Percentiles rank a stretch among this genome's conserved stretches.
Evolutionary conservation across 1,139 yeast genomes (phyloP).

Genomic region (Arxiozyma bovina): DNA sequence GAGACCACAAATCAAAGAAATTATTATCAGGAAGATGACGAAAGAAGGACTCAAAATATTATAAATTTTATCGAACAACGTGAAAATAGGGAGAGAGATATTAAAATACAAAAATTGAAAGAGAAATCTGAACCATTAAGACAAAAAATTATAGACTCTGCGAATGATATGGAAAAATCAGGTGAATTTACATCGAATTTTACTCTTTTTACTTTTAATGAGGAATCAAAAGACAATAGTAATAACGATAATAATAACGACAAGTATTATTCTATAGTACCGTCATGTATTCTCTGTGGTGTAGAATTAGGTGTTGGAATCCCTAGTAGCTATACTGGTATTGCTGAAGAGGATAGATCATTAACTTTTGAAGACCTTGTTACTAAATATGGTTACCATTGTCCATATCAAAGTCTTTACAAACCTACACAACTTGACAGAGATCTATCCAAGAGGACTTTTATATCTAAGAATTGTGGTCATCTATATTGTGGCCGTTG

Average conservation of each 20-base stretch:
- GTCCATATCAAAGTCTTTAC: conserved; percentile 56
- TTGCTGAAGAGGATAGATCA: conserved; percentile 15
- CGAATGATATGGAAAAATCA: conserved; percentile 15
- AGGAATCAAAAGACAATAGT: conserved; percentile 6
- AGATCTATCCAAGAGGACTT: conserved; percentile 59
- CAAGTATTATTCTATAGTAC: conserved; percentile 25
- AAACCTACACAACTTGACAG: conserved; percentile 47
- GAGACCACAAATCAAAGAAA: not conserved
- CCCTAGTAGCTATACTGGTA: conserved; percentile 41
- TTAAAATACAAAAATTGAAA: conserved; percentile 27
- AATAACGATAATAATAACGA: conserved; percentile 20
- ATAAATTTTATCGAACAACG: conserved; percentile 31
- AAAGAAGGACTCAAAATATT: conserved; percentile 31
- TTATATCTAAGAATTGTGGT: conserved; percentile 58
- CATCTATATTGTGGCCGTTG: conserved; percentile 86
- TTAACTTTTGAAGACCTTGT: conserved; percentile 27
- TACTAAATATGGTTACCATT: conserved; percentile 35
- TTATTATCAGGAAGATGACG: conserved; percentile 18
- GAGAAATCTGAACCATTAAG: conserved; percentile 27
- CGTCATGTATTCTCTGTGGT: conserved; percentile 66
- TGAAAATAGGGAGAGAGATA: conserved; percentile 33
- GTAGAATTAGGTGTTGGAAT: conserved; percentile 63
- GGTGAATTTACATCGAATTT: conserved; percentile 28
- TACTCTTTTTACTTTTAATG: conserved; percentile 19
- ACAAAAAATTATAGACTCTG: conserved; percentile 15